phyloP scores from a whole-genome alignment of 179 eudicot species.

The Heliamphora pulchella region DNA sequence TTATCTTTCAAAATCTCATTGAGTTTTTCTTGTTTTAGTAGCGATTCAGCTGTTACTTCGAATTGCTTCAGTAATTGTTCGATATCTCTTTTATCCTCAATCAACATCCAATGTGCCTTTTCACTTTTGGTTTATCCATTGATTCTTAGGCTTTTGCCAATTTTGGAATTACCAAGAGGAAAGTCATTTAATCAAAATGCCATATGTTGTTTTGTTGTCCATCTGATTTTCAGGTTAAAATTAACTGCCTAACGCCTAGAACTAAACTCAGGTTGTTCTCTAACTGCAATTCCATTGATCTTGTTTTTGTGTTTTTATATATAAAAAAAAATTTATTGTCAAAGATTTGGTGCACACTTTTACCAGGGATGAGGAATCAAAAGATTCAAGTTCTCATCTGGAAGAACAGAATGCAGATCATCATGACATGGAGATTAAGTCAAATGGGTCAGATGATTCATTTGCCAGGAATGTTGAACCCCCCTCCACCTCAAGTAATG shows the following conservation, averaged over 20 bases:
- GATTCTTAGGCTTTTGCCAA: background rate
- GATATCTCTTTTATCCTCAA: background rate
- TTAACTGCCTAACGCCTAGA: slow-evolving; percentile 65
- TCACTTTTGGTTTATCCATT: background rate
- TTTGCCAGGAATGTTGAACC: slow-evolving; percentile 37
- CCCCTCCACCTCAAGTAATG: slow-evolving; percentile 45
- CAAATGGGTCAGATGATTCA: slow-evolving; percentile 46
- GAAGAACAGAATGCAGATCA: slow-evolving; percentile 35
- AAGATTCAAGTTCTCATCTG: slow-evolving; percentile 24
- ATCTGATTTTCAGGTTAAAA: slow-evolving; percentile 53
- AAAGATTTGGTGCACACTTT: background rate
- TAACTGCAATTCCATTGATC: background rate
- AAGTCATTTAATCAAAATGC: background rate
- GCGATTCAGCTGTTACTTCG: background rate
- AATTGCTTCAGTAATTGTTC: background rate
- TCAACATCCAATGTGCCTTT: background rate
- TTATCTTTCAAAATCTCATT: background rate
- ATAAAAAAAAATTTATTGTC: background rate
- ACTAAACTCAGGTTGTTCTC: slow-evolving; percentile 49
- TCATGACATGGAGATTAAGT: slow-evolving; percentile 38
- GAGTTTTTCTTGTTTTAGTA: background rate
- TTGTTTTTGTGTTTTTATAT: background rate
- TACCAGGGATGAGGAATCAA: slow-evolving; percentile 44
- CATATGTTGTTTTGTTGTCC: background rate
- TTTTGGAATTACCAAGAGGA: background rate